phyloP scores from a whole-genome alignment of 352 stramenopile species.

The Phytophthora ramorum region DNA sequence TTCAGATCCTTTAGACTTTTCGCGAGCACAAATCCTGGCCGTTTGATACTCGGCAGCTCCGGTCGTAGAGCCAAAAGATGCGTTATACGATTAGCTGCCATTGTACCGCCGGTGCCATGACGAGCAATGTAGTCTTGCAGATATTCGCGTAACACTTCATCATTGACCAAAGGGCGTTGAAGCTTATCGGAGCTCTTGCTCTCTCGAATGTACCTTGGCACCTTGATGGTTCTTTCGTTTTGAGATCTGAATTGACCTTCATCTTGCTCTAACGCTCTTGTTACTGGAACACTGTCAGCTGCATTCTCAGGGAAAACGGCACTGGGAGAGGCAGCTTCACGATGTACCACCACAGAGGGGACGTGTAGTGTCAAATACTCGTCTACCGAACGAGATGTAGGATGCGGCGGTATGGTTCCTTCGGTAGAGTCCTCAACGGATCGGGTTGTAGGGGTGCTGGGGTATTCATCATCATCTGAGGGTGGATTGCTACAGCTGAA shows the following conservation, averaged over 20 bases:
- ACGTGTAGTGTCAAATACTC: conserved; percentile 30
- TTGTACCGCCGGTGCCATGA: conserved; percentile 42
- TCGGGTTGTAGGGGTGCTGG: conserved; percentile 28
- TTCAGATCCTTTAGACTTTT: conserved; percentile 44
- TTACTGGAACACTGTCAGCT: conserved; percentile 12
- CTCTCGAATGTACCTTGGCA: conserved; percentile 5
- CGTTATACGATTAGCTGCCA: conserved; percentile 45
- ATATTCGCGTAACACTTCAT: conserved; percentile 42
- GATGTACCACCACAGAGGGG: conserved; percentile 21
- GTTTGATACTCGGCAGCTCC: conserved; percentile 40
- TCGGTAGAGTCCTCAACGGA: conserved; percentile 23
- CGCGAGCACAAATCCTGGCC: conserved; percentile 37
- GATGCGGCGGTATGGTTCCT: conserved; percentile 21
- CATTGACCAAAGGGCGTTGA: conserved; percentile 15
- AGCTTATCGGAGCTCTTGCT: conserved; percentile 17
- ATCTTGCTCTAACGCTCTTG: conserved; percentile 10
- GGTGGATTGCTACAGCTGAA: not conserved
- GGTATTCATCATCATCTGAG: conserved; percentile 7
- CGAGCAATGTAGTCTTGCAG: conserved; percentile 51
- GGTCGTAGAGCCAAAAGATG: conserved; percentile 50
- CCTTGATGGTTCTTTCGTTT: not conserved
- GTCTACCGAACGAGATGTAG: conserved; percentile 23
- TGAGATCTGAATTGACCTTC: conserved; percentile 6
- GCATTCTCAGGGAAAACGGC: conserved; percentile 4
- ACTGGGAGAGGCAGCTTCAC: conserved; percentile 24